A percentile compares a stretch with the other conserved stretches of the same genome.
These are phyloP conservation scores for Erythrophleum ivorense DNA, from an alignment of 331 rosid genomes.

Conservation along the genomic window DNA sequence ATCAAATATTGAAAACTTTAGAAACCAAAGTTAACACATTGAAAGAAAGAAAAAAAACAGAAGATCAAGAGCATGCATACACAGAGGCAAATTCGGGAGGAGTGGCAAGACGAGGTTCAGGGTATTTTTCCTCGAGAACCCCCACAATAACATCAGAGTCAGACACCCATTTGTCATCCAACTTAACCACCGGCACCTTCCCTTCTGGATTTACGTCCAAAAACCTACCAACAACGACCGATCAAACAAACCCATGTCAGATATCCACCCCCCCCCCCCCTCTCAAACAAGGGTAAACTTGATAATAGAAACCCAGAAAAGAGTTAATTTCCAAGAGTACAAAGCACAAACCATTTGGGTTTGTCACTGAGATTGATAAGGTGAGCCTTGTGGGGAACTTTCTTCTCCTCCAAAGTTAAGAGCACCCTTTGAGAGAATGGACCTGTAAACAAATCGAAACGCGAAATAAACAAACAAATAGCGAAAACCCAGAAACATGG, in stretches of 20 bases:
- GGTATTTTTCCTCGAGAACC: conserved; percentile 70
- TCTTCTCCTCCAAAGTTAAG: conserved; percentile 90
- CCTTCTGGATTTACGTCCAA: conserved; percentile 78
- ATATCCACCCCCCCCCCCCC: neutral
- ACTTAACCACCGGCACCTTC: conserved; percentile 76
- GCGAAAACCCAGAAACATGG: neutral
- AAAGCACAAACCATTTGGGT: conserved; percentile 82
- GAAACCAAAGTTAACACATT: neutral
- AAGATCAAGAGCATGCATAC: conserved; percentile 52
- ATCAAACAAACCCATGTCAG: neutral
- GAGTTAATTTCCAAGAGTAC: neutral
- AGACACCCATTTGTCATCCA: conserved; percentile 84
- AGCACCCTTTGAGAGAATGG: conserved; percentile 85
- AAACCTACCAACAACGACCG: conserved; percentile 56
- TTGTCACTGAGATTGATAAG: conserved; percentile 68
- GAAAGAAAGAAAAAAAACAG: neutral
- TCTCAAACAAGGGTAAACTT: neutral
- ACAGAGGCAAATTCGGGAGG: conserved; percentile 74
- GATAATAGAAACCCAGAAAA: neutral
- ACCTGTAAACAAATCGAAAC: conserved; percentile 49
- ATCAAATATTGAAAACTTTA: neutral
- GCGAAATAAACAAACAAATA: neutral
- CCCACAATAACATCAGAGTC: conserved; percentile 89
- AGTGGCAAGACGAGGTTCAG: conserved; percentile 64
- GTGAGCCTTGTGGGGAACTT: conserved; percentile 52